phyloP scores from a whole-genome alignment of 2,329 filamentous ascomycete species.

The Colletotrichum gloeosporioides region DNA sequence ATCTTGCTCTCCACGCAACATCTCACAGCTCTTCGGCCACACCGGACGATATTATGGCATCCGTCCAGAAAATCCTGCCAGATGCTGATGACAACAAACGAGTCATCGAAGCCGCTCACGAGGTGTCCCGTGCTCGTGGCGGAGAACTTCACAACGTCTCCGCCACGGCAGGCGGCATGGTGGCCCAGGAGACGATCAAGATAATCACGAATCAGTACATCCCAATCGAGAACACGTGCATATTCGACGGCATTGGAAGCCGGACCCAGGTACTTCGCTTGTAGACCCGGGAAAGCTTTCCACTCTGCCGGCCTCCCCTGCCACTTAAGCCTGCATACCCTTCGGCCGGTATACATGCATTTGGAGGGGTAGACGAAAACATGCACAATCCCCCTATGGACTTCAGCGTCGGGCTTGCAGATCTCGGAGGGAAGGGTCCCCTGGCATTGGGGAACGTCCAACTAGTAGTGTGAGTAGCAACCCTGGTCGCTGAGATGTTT shows the following conservation, averaged over 20 bases:
- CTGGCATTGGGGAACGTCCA: constrained; percentile 29
- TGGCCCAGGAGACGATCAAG: constrained; percentile 97
- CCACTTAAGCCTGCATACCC: constrained; percentile 7
- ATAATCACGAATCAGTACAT: constrained; percentile 77
- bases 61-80: constrained; percentile 47
- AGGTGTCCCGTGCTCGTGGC: constrained; percentile 78
- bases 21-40: constrained; percentile 49
- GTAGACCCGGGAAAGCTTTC: constrained; percentile 34
- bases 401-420: constrained; percentile 30
- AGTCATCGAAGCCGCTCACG: constrained; percentile 61
- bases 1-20: constrained; percentile 67
- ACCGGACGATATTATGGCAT: constrained; percentile 59
- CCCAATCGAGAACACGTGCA: constrained; percentile 72
- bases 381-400: constrained; percentile 26
- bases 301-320: constrained; percentile 4
- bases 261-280: constrained; percentile 64
- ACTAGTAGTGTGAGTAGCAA: not conserved
- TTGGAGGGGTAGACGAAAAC: not conserved
- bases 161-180: constrained; percentile 85
- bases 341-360: not conserved
- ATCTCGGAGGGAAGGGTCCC: constrained; percentile 33
- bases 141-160: constrained; percentile 94
- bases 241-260: constrained; percentile 72
- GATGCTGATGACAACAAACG: constrained; percentile 55
- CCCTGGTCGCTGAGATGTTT: not conserved